Evolutionary conservation across 192 early-diverging fungal species (phyloP).

Genomic region (Backusella sp.): DNA sequence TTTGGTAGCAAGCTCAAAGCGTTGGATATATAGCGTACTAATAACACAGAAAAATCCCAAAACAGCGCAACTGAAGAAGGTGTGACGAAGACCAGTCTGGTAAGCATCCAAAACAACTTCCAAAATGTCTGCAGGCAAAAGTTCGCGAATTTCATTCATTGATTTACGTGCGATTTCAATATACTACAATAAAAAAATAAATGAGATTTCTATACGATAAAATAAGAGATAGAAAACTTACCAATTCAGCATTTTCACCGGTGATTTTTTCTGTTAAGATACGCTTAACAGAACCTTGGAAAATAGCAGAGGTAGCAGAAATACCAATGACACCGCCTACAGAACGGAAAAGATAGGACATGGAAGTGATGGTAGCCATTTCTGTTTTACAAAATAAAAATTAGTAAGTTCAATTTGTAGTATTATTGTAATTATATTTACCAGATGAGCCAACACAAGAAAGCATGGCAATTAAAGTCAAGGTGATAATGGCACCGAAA

Average conservation of each 20-base stretch:
- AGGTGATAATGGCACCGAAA: constrained; percentile 54
- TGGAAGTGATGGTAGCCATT: constrained; percentile 51
- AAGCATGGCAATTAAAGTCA: constrained; percentile 49
- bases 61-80: constrained; percentile 12
- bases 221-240: constrained; percentile 10
- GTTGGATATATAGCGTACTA: constrained; percentile 22
- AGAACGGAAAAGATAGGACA: constrained; percentile 50
- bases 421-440: constrained; percentile 36
- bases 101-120: constrained; percentile 24
- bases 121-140: constrained; percentile 20
- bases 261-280: constrained; percentile 25
- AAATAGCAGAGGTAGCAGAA: constrained; percentile 44
- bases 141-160: constrained; percentile 21
- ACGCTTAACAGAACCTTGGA: constrained; percentile 39
- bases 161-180: constrained; percentile 38
- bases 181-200: not conserved
- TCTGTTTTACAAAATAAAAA: constrained; percentile 51
- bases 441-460: constrained; percentile 52
- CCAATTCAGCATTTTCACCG: constrained; percentile 29
- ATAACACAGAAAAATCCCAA: constrained; percentile 12
- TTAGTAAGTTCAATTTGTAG: constrained; percentile 38
- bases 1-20: constrained; percentile 19
- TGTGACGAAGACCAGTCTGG: constrained; percentile 12
- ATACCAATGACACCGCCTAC: constrained; percentile 60
- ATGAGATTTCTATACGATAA: not conserved